A percentile compares a stretch with the other conserved stretches of the same genome.
These are phyloP conservation scores for Ampelomyces quisqualis DNA, from an alignment of 2,329 filamentous ascomycete genomes.

Conservation along the genomic window DNA sequence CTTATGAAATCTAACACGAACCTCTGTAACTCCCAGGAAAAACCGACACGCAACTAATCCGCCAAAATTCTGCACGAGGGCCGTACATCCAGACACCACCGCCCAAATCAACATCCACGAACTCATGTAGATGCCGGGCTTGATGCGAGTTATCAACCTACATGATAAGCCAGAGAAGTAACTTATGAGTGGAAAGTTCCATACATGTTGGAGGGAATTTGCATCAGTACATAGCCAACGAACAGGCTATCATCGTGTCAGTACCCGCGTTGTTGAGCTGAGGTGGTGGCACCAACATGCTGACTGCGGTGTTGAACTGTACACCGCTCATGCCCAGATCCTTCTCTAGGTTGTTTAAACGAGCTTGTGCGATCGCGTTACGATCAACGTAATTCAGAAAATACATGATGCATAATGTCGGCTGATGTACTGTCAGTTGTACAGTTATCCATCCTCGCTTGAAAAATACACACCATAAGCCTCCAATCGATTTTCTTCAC, in stretches of 20 bases:
- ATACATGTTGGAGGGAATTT: constrained; percentile 2
- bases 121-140: constrained; percentile 37
- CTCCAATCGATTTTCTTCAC: constrained; percentile 38
- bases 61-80: constrained; percentile 35
- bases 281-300: constrained; percentile 42
- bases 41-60: constrained; percentile 37
- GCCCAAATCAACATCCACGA: constrained; percentile 43
- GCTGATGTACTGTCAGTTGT: constrained; percentile 22
- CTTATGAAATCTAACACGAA: background rate
- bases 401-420: constrained; percentile 48
- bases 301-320: constrained; percentile 48
- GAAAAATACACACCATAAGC: constrained; percentile 24
- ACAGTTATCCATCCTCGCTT: background rate
- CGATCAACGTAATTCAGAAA: constrained; percentile 52
- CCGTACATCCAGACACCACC: constrained; percentile 37
- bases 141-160: constrained; percentile 43
- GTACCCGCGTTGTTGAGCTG: background rate
- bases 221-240: constrained; percentile 45
- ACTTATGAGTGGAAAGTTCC: too few species aligned
- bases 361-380: constrained; percentile 66
- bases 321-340: constrained; percentile 46
- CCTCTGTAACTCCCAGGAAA: constrained; percentile 35
- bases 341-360: constrained; percentile 61
- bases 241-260: constrained; percentile 47
- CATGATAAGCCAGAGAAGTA: background rate